Base-by-base conservation (phyloP, 177 flowering plant species). In the Vitis hybrid region DNA sequence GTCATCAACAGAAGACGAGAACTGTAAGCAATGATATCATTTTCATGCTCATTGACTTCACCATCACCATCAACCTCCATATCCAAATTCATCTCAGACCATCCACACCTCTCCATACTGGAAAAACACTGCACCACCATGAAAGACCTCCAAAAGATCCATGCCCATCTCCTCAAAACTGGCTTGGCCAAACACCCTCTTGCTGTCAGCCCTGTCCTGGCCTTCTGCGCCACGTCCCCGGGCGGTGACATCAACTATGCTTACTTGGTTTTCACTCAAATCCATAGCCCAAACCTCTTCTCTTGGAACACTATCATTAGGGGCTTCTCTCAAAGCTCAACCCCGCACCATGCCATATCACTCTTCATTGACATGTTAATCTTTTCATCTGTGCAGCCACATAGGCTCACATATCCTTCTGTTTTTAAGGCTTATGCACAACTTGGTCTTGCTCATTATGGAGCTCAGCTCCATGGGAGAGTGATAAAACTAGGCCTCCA, bases 271-370 rank as follows among this genome's bases (percentile, higher is more conserved):
- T 92, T 92, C 74, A 71, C 77, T 14, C 84, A 64, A 26, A 88
- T 89, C 26, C 68, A 73, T 57, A 58, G 72, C 14, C 88, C 87
- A 48, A 90, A 86, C 67, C 84, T 74, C 22, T 89, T 89, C 74
- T 53, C 71, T 5, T 92, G 92, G 92, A 92, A 92, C 69, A 87
- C 94, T 14, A 86, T 92, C 55, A 92, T 92, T 50, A 79, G 97
- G 74, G 92, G 87, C 63, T 87, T 90, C 78, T 81, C 87, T 26
- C 77, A 74, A 14, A 88, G 91, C 75, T 86, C 92, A n/a, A 74
- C 65, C 39, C 97, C 97, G 18, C 76, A 79, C 31, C 12, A 12
- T 61, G 89, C 95, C 26, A 68, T 92, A 5, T 75, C 69, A 5
- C 81, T 88, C 29, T 89, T 90, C 73, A 71, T 82, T 67, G 77